Evolutionary conservation across 495 filamentous ascomycete genomes (phyloP).

Genomic region (Neurospora pannonica): DNA sequence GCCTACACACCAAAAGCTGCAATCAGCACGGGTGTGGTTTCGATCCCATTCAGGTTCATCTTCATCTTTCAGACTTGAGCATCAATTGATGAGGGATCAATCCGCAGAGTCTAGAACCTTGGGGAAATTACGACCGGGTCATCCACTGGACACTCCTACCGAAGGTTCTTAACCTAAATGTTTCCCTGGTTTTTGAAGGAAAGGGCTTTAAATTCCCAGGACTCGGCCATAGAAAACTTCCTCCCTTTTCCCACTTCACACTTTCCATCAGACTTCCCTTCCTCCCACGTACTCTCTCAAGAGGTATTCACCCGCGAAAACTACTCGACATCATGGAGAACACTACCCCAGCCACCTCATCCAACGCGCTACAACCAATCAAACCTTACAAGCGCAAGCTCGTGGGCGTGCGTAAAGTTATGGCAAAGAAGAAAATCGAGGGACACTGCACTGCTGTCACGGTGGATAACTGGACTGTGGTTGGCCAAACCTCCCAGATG

Average conservation of each 20-base stretch:
- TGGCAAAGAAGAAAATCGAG: not conserved
- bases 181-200: not conserved
- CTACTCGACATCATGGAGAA: not conserved
- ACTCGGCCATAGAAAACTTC: not conserved
- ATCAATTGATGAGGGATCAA: not conserved
- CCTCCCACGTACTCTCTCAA: not conserved
- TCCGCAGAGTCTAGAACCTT: not conserved
- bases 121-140: not conserved
- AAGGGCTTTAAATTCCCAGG: not conserved
- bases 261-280: not conserved
- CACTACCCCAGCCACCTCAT: not conserved
- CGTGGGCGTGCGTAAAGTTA: not conserved
- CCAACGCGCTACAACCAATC: not conserved
- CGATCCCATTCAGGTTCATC: not conserved
- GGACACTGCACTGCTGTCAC: not conserved
- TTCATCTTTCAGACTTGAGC: not conserved
- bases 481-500: not conserved
- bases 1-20: not conserved
- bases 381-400: not conserved
- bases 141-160: not conserved
- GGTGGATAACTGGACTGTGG: not conserved
- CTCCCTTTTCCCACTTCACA: not conserved
- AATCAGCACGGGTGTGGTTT: not conserved
- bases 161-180: not conserved
- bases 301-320: not conserved